Evolutionary conservation across 257 asterid species (phyloP).

Genomic region (Solanum sparsipilum): DNA sequence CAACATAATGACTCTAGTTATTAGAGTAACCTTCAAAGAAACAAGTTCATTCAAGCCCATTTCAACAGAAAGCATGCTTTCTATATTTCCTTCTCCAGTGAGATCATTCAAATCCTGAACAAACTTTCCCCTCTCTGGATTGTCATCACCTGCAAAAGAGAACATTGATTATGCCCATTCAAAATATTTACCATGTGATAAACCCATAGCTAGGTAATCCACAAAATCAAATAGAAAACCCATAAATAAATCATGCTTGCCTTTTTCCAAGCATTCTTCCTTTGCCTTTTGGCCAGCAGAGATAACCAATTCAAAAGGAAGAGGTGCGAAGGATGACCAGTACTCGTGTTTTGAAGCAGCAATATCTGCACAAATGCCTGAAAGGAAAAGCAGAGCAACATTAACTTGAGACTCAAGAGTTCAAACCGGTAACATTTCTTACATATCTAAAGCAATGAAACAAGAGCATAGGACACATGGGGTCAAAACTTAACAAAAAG

Average conservation of each 20-base stretch:
- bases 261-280: constrained; percentile 70
- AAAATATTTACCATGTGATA: not conserved
- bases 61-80: constrained; percentile 92
- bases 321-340: constrained; percentile 97
- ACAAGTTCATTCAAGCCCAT: constrained; percentile 91
- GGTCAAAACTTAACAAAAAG: not conserved
- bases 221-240: not conserved
- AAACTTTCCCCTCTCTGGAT: constrained; percentile 45
- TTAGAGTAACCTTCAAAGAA: constrained; percentile 58
- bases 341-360: constrained; percentile 75
- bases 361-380: constrained; percentile 80
- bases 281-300: constrained; percentile 98
- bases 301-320: constrained; percentile 83
- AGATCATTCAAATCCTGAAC: constrained; percentile 76
- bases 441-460: not conserved
- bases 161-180: not conserved
- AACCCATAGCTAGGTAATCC: not conserved
- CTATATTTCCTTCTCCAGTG: constrained; percentile 91
- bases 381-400: not conserved
- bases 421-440: not conserved
- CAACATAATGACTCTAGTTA: not conserved
- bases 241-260: constrained; percentile 26
- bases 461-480: not conserved
- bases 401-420: not conserved
- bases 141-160: constrained; percentile 44